Conservation (phyloP, 164 flowering plant genomes). For the Houttuynia cordata region DNA sequence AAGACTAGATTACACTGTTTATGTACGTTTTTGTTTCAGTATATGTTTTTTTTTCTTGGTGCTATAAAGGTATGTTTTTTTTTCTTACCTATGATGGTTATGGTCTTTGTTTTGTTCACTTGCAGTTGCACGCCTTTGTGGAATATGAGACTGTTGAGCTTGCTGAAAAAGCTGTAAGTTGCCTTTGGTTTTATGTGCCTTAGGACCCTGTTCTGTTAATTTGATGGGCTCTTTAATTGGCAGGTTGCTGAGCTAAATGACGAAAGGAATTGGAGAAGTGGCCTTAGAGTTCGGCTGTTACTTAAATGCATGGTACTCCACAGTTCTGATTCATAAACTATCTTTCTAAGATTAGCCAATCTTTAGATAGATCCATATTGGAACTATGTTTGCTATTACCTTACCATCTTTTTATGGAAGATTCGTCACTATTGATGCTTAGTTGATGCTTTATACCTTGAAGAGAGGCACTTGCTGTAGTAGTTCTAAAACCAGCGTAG, state of each 20-base stretch:
- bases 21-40: background rate
- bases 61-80: background rate
- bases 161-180: conserved; percentile 93
- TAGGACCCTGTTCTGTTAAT: background rate
- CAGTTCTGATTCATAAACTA: background rate
- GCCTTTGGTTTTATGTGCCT: background rate
- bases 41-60: background rate
- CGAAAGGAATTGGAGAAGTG: conserved; percentile 86
- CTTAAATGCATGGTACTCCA: conserved; percentile 41
- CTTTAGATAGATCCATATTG: too few species aligned
- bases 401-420: background rate
- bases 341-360: background rate
- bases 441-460: background rate
- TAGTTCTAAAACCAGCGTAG: too few species aligned
- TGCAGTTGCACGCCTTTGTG: conserved; percentile 95
- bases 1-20: background rate
- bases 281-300: conserved; percentile 67
- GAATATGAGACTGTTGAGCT: conserved; percentile 77
- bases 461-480: too few species aligned
- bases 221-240: background rate
- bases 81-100: background rate
- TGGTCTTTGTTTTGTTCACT: background rate
- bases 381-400: background rate
- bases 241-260: conserved; percentile 79
- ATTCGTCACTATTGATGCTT: background rate